These are phyloP conservation scores for Babesia ovata DNA, from an alignment of 169 alveolate species.

Conservation along the genomic window DNA sequence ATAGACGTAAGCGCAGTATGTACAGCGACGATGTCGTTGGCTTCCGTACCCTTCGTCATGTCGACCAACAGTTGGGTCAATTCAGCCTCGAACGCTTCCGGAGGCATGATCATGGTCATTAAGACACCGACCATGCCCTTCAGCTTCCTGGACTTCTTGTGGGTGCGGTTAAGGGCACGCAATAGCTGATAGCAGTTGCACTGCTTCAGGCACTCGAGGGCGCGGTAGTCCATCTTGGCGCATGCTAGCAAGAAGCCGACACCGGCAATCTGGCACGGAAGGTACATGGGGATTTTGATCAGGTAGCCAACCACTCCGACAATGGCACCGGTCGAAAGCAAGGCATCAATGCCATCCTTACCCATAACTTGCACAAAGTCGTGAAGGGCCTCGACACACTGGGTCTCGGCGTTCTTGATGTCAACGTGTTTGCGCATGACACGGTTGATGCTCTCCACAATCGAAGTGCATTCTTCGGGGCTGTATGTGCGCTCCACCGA, in stretches of 20 bases:
- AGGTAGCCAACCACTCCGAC: constrained; percentile 80
- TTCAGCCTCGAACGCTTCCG: constrained; percentile 85
- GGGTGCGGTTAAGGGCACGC: constrained; percentile 80
- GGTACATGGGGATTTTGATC: constrained; percentile 84
- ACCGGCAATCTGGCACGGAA: constrained; percentile 83
- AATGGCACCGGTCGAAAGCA: constrained; percentile 75
- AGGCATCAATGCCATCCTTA: constrained; percentile 70
- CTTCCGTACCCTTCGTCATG: constrained; percentile 70
- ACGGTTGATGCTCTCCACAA: constrained; percentile 77
- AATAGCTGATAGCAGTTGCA: constrained; percentile 69
- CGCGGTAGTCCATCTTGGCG: constrained; percentile 76
- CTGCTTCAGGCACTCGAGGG: constrained; percentile 67
- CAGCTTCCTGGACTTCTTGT: constrained; percentile 80
- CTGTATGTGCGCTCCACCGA: constrained; percentile 69
- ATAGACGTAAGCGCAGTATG: constrained; percentile 70
- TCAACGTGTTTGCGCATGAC: constrained; percentile 85
- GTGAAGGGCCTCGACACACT: constrained; percentile 79
- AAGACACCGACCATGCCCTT: constrained; percentile 85
- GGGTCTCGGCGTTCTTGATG: constrained; percentile 82
- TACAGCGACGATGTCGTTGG: constrained; percentile 65
- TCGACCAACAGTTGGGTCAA: constrained; percentile 81
- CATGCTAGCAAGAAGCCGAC: constrained; percentile 76
- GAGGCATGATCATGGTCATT: constrained; percentile 87
- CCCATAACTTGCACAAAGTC: constrained; percentile 76
- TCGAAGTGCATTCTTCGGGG: constrained; percentile 65